These are phyloP conservation scores for Phycomyces nitens DNA, from an alignment of 192 early-diverging fungal genomes.

Conservation along the genomic window DNA sequence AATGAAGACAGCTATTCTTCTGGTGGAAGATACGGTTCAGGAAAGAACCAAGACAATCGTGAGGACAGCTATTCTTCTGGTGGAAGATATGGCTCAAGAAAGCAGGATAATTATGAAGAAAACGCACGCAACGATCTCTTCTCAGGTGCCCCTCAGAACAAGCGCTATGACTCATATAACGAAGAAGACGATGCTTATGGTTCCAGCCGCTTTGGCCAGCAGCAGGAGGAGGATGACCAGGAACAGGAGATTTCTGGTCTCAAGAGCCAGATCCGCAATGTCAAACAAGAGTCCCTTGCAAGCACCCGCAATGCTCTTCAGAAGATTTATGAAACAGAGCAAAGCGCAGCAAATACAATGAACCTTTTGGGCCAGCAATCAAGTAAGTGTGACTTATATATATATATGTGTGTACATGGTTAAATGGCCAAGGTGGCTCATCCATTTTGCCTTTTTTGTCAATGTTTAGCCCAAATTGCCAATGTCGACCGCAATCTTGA, in stretches of 20 bases:
- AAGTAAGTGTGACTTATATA: conserved; percentile 37
- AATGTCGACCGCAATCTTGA: conserved; percentile 65
- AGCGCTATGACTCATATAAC: conserved; percentile 3
- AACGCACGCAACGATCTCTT: conserved; percentile 5
- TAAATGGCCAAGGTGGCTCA: not conserved
- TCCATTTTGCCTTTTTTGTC: not conserved
- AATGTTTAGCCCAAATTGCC: conserved; percentile 37
- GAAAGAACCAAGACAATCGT: no score
- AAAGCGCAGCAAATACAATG: conserved; percentile 57
- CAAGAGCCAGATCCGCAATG: conserved; percentile 55
- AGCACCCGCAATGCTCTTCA: conserved; percentile 64
- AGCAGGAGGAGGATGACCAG: conserved; percentile 42
- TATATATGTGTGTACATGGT: not conserved
- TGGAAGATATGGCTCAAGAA: conserved; percentile 10
- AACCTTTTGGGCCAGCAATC: conserved; percentile 64
- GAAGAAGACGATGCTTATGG: conserved; percentile 22
- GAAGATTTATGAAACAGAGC: conserved; percentile 59
- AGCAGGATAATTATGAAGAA: conserved; percentile 5
- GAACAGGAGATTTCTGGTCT: conserved; percentile 63
- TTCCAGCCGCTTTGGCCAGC: conserved; percentile 18
- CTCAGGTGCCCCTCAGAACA: not conserved
- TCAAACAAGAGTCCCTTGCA: conserved; percentile 63
- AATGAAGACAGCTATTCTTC: no score
- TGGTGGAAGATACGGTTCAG: no score
- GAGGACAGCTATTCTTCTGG: not conserved